Evolutionary conservation across 768 basidiomycete genomes (phyloP).

Genomic region (Amanita polypyramis): DNA sequence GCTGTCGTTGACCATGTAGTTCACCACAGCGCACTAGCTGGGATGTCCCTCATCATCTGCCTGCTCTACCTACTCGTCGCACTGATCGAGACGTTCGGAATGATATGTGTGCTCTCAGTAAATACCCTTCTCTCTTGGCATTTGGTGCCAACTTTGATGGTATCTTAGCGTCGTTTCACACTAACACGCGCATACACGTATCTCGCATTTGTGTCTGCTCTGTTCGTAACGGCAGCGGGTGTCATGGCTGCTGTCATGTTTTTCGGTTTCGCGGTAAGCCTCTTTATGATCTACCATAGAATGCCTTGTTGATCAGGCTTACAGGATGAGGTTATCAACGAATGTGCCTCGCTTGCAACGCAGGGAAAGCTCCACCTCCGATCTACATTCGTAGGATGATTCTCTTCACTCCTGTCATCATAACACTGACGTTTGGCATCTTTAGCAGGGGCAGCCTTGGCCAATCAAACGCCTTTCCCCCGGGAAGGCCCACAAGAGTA

Average conservation of each 20-base stretch:
- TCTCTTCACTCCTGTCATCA: neutral
- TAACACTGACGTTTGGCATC: neutral
- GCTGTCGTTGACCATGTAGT: constrained; percentile 23
- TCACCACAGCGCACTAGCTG: constrained; percentile 18
- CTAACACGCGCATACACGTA: constrained; percentile 14
- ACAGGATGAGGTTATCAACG: constrained; percentile 27
- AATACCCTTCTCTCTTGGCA: constrained; percentile 5
- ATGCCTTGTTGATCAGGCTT: neutral
- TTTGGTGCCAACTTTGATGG: neutral
- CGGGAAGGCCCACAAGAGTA: constrained; percentile 25
- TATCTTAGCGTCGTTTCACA: constrained; percentile 15
- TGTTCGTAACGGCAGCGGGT: constrained; percentile 25
- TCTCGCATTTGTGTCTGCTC: constrained; percentile 22
- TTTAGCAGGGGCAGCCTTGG: constrained; percentile 23
- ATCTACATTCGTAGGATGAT: constrained; percentile 24
- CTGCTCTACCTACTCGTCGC: constrained; percentile 7
- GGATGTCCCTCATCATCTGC: constrained; percentile 30
- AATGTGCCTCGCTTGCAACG: constrained; percentile 24
- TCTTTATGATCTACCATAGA: neutral
- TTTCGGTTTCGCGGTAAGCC: constrained; percentile 26
- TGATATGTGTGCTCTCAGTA: constrained; percentile 10
- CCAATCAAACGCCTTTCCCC: constrained; percentile 17
- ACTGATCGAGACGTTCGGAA: constrained; percentile 1
- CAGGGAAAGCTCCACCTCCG: constrained; percentile 24
- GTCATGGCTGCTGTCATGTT: constrained; percentile 26